A percentile compares a stretch with the other conserved stretches of the same genome.
Evolutionary conservation across 2,329 filamentous ascomycete species (phyloP).

Genomic region (Fusarium tricinctum): DNA sequence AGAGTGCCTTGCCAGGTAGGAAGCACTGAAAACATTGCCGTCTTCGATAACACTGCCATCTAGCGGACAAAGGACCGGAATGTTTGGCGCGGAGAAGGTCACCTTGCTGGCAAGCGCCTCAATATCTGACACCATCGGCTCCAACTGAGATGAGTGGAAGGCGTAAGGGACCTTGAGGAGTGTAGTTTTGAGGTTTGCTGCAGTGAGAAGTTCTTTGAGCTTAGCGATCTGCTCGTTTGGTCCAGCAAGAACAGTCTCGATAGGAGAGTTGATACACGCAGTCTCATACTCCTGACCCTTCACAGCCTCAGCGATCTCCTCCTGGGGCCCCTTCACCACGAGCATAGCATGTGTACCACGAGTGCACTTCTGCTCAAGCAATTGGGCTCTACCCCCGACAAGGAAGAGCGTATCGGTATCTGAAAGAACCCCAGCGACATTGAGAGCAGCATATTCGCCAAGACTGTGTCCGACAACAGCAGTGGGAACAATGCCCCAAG

Average conservation of each 20-base stretch:
- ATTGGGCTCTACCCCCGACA: slow-evolving; percentile 70
- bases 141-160: slow-evolving; percentile 56
- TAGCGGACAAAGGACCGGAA: slow-evolving; percentile 32
- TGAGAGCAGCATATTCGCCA: slow-evolving; percentile 60
- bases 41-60: slow-evolving; percentile 29
- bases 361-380: slow-evolving; percentile 69
- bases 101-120: slow-evolving; percentile 46
- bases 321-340: slow-evolving; percentile 48
- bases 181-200: slow-evolving; percentile 50
- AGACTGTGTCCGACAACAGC: slow-evolving; percentile 65
- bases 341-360: slow-evolving; percentile 54
- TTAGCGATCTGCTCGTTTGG: slow-evolving; percentile 21
- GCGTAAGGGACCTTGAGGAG: slow-evolving; percentile 55
- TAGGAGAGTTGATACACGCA: slow-evolving; percentile 74
- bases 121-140: slow-evolving; percentile 63
- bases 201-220: slow-evolving; percentile 17
- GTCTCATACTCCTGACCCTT: slow-evolving; percentile 51
- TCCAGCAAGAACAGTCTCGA: slow-evolving; percentile 67
- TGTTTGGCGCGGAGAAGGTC: slow-evolving; percentile 7
- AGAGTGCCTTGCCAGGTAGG: slow-evolving; percentile 35
- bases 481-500: slow-evolving; percentile 57
- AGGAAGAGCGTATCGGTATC: slow-evolving; percentile 72
- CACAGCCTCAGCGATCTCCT: slow-evolving; percentile 19
- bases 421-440: slow-evolving; percentile 73
- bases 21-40: slow-evolving; percentile 12